Evolutionary conservation across 805 yeast species (phyloP).

Genomic region (Komagataella phaffii): DNA sequence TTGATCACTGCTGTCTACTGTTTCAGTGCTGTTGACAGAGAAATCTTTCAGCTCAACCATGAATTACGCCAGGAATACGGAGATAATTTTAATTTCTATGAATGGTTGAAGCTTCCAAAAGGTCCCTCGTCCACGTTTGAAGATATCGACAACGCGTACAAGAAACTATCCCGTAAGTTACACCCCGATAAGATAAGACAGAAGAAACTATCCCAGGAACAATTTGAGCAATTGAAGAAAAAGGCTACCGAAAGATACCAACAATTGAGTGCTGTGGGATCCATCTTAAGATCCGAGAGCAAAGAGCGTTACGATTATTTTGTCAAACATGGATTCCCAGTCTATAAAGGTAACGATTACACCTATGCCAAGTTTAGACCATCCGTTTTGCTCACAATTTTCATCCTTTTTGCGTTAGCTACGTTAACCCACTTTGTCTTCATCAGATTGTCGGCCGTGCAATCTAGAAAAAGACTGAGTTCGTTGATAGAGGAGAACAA

Average conservation of each 20-base stretch:
- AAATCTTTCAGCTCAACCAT: slow-evolving; percentile 62
- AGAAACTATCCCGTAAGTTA: slow-evolving; percentile 51
- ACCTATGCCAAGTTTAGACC: slow-evolving; percentile 59
- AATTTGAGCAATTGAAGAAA: slow-evolving; percentile 19
- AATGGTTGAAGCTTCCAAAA: slow-evolving; percentile 40
- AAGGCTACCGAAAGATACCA: slow-evolving; percentile 61
- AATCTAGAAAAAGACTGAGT: slow-evolving; percentile 44
- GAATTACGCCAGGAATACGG: slow-evolving; percentile 55
- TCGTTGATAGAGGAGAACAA: slow-evolving; percentile 37
- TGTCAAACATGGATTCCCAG: slow-evolving; percentile 73
- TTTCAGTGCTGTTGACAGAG: slow-evolving; percentile 50
- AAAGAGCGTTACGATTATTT: slow-evolving; percentile 78
- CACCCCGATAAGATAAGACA: slow-evolving; percentile 74
- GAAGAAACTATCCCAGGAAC: slow-evolving; percentile 16
- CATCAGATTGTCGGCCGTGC: slow-evolving; percentile 36
- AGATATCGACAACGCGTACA: slow-evolving; percentile 53
- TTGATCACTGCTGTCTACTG: neutral
- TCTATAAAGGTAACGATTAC: slow-evolving; percentile 59
- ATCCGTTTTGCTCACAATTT: slow-evolving; percentile 35
- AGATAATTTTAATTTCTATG: slow-evolving; percentile 46
- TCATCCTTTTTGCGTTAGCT: slow-evolving; percentile 34
- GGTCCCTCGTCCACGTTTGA: slow-evolving; percentile 29
- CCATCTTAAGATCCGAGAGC: slow-evolving; percentile 50
- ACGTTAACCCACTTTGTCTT: slow-evolving; percentile 46
- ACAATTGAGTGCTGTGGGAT: slow-evolving; percentile 61